Evolutionary conservation across 192 early-diverging fungal genomes (phyloP).

Genomic region (Entomortierella parvispora): DNA sequence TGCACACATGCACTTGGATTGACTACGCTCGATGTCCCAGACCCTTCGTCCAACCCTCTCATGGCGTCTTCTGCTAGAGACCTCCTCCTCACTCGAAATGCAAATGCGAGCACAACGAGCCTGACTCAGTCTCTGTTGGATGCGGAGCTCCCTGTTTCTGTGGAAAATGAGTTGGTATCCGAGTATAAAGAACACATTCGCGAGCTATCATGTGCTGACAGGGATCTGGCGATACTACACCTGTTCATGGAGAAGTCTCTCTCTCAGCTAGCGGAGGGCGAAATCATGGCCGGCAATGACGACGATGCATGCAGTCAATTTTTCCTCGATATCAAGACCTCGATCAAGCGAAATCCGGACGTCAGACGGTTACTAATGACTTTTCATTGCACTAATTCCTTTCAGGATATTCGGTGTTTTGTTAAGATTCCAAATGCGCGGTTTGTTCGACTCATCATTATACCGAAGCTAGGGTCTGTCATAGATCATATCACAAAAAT

Average conservation of each 20-base stretch:
- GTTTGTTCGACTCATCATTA: conserved; percentile 58
- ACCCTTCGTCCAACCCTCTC: background rate
- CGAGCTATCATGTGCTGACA: conserved; percentile 40
- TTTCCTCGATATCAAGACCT: conserved; percentile 48
- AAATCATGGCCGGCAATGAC: conserved; percentile 53
- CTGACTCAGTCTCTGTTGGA: conserved; percentile 33
- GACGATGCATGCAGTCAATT: conserved; percentile 50
- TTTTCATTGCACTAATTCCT: conserved; percentile 48
- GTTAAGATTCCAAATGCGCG: conserved; percentile 60
- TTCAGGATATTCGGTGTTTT: conserved; percentile 65
- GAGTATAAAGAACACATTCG: conserved; percentile 45
- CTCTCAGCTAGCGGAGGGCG: conserved; percentile 55
- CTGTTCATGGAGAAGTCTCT: conserved; percentile 63
- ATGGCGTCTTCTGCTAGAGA: conserved; percentile 9
- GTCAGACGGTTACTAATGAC: conserved; percentile 34
- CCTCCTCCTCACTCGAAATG: conserved; percentile 14
- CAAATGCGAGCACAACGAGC: conserved; percentile 37
- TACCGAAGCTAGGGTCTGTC: conserved; percentile 58
- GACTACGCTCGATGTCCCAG: background rate
- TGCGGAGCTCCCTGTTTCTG: conserved; percentile 5
- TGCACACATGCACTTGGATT: conserved; percentile 39
- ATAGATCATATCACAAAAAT: conserved; percentile 51
- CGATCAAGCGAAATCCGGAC: conserved; percentile 39
- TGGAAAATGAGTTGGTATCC: conserved; percentile 18
- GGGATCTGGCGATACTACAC: conserved; percentile 61